These are phyloP conservation scores for Yueomyces sinensis DNA, from an alignment of 805 yeast genomes.

Conservation along the genomic window DNA sequence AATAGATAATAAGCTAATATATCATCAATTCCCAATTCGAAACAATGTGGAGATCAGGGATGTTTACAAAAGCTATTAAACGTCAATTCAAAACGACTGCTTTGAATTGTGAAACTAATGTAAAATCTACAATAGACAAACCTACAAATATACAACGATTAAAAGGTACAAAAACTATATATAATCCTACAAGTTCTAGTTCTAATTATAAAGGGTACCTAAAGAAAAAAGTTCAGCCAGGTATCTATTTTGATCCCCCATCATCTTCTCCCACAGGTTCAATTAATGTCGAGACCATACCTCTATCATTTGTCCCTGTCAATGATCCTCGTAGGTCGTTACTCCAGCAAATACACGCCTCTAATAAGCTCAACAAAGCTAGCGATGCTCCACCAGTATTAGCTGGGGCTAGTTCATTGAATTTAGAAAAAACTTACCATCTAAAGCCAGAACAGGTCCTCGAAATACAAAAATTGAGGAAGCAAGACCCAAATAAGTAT, in stretches of 20 bases:
- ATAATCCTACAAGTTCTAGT: slow-evolving; percentile 50
- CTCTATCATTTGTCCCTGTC: slow-evolving; percentile 53
- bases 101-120: slow-evolving; percentile 2
- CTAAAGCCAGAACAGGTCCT: slow-evolving; percentile 43
- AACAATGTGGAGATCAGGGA: not conserved
- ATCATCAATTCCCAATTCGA: too few species aligned
- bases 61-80: too few species aligned
- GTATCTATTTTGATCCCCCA: slow-evolving; percentile 47
- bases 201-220: slow-evolving; percentile 42
- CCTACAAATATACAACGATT: slow-evolving; percentile 5
- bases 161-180: slow-evolving; percentile 22
- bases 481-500: slow-evolving; percentile 45
- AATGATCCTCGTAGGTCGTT: slow-evolving; percentile 42
- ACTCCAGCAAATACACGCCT: slow-evolving; percentile 15
- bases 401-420: slow-evolving; percentile 12
- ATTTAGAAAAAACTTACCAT: slow-evolving; percentile 30
- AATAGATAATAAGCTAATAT: too few species aligned
- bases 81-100: not conserved
- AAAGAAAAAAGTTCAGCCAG: slow-evolving; percentile 34
- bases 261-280: slow-evolving; percentile 49
- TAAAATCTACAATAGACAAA: not conserved
- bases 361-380: slow-evolving; percentile 17
- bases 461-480: slow-evolving; percentile 45
- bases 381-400: slow-evolving; percentile 31
- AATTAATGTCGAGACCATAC: slow-evolving; percentile 37